Evolutionary conservation across 2,329 filamentous ascomycete genomes (phyloP).

Genomic region (Myriosclerotinia scirpicola): DNA sequence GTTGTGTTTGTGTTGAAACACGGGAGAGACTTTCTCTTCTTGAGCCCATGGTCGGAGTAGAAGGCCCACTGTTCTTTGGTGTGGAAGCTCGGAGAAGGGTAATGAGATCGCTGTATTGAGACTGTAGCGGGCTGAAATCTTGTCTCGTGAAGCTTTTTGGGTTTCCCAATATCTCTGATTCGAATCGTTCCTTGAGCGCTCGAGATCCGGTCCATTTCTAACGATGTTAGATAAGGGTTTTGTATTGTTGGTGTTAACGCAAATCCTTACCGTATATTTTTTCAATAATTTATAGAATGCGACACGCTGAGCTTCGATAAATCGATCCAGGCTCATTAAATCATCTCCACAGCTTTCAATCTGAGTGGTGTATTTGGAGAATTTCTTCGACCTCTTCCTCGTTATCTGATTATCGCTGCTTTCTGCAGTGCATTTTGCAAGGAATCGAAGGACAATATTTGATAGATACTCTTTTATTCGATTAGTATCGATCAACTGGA

Average conservation of each 20-base stretch:
- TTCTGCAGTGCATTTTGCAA: constrained; percentile 32
- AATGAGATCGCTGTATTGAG: constrained; percentile 53
- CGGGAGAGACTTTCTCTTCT: constrained; percentile 29
- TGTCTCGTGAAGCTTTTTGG: constrained; percentile 71
- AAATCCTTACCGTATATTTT: constrained; percentile 64
- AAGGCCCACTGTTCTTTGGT: constrained; percentile 36
- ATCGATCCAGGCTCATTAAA: constrained; percentile 67
- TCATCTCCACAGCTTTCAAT: constrained; percentile 64
- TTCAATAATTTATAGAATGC: constrained; percentile 83
- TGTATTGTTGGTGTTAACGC: background rate
- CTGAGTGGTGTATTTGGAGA: constrained; percentile 37
- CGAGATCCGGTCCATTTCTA: constrained; percentile 81
- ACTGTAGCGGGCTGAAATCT: constrained; percentile 57
- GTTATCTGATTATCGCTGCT: constrained; percentile 34
- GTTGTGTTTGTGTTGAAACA: constrained; percentile 14
- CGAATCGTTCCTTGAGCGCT: constrained; percentile 64
- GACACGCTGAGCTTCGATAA: constrained; percentile 69
- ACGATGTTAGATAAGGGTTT: constrained; percentile 3
- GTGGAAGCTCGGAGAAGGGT: constrained; percentile 47
- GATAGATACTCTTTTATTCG: constrained; percentile 31
- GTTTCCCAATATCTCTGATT: constrained; percentile 61
- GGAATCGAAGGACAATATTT: constrained; percentile 32
- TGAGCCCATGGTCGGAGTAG: constrained; percentile 29
- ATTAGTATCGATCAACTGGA: constrained; percentile 23
- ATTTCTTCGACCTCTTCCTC: constrained; percentile 35